Conservation (phyloP, 768 basidiomycete genomes). For the Lentinula sp. region DNA sequence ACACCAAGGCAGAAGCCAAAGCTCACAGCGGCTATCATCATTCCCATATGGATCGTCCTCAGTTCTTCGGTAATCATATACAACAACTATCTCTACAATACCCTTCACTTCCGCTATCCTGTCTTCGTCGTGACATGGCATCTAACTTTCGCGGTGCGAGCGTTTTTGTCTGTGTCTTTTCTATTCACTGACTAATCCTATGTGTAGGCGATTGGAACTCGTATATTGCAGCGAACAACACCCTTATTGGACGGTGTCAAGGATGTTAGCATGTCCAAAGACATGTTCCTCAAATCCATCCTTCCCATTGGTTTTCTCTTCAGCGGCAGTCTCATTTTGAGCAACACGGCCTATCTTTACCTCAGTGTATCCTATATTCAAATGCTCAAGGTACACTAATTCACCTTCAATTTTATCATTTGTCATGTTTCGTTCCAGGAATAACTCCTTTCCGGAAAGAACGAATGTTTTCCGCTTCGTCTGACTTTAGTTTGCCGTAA, state of each 20-base stretch:
- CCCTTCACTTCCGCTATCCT: constrained; percentile 79
- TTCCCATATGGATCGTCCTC: constrained; percentile 90
- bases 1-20: constrained; percentile 38
- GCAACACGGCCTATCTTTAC: constrained; percentile 90
- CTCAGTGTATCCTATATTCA: constrained; percentile 94
- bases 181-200: not conserved
- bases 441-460: not conserved
- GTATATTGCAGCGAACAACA: constrained; percentile 78
- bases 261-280: constrained; percentile 73
- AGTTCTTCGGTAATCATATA: constrained; percentile 91
- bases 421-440: not conserved
- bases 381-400: constrained; percentile 72
- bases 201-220: constrained; percentile 73
- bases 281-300: constrained; percentile 79
- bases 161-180: not conserved
- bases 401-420: constrained; percentile 8
- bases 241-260: constrained; percentile 70
- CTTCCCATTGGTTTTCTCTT: constrained; percentile 93
- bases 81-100: constrained; percentile 89
- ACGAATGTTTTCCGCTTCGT: not conserved
- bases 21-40: constrained; percentile 63
- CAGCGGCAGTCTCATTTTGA: constrained; percentile 83
- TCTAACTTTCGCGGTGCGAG: constrained; percentile 51
- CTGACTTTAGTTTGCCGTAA: not conserved
- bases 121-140: constrained; percentile 93